A percentile compares a stretch with the other conserved stretches of the same genome.
Evolutionary conservation across 495 filamentous ascomycete genomes (phyloP).

Genomic region (Hapsidospora chrysogenum): DNA sequence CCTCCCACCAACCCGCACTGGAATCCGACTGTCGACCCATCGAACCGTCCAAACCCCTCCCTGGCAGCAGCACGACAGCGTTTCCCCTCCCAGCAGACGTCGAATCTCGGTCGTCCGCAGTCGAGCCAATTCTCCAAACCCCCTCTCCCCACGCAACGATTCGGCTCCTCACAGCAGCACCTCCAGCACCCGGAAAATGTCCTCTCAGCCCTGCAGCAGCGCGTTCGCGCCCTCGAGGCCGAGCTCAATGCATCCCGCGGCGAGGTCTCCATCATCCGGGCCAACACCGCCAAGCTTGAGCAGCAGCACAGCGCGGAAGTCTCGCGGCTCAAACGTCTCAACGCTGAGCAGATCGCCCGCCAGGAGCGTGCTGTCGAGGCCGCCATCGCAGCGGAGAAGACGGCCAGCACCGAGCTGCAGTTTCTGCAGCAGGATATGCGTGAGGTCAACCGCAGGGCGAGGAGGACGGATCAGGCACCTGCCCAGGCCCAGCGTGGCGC

Average conservation of each 20-base stretch:
- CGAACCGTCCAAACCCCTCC: neutral
- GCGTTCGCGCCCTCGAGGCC: constrained; percentile 19
- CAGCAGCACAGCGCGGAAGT: constrained; percentile 26
- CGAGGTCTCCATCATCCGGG: constrained; percentile 35
- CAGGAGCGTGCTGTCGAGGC: constrained; percentile 28
- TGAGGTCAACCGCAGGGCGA: constrained; percentile 25
- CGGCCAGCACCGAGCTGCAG: constrained; percentile 29
- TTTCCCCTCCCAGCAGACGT: neutral
- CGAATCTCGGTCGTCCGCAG: neutral
- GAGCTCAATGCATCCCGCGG: constrained; percentile 28
- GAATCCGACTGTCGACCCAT: constrained; percentile 1
- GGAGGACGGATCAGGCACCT: constrained; percentile 16
- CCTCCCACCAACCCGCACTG: constrained; percentile 1
- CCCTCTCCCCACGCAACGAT: constrained; percentile 9
- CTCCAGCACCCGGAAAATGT: constrained; percentile 3
- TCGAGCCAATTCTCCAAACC: constrained; percentile 8
- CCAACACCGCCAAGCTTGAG: constrained; percentile 25
- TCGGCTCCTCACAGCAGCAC: constrained; percentile 3
- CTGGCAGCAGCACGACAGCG: neutral
- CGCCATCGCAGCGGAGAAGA: constrained; percentile 26
- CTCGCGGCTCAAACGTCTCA: constrained; percentile 22
- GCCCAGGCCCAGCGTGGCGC: neutral
- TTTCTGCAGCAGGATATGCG: constrained; percentile 34
- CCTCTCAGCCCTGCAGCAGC: constrained; percentile 11
- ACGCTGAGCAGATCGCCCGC: constrained; percentile 26